A percentile compares a stretch with the other conserved stretches of the same genome.
Conservation (phyloP, 1,284 basidiomycete species). For the Leccinum huronense region DNA sequence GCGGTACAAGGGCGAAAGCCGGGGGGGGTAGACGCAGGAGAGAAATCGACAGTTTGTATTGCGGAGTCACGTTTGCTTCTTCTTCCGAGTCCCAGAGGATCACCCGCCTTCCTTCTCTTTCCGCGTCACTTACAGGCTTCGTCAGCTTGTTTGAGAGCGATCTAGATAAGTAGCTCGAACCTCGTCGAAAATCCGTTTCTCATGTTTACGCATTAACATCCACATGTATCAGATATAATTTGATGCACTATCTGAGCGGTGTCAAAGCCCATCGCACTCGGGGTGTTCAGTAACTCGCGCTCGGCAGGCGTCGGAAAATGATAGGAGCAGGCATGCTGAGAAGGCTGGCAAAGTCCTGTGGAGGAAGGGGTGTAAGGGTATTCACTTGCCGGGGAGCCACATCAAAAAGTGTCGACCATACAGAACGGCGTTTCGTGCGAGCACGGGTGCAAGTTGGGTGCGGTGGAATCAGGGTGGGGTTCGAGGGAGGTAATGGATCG, state of each 20-base stretch:
- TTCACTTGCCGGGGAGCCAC: slow-evolving; percentile 50
- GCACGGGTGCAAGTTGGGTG: slow-evolving; percentile 83
- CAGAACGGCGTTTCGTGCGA: slow-evolving; percentile 90
- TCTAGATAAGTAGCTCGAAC: slow-evolving; percentile 26
- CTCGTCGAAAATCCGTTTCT: slow-evolving; percentile 54
- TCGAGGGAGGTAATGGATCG: slow-evolving; percentile 13
- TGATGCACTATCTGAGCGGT: slow-evolving; percentile 94
- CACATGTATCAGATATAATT: slow-evolving; percentile 89
- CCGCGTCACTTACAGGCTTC: slow-evolving; percentile 26
- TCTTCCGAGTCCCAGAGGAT: slow-evolving; percentile 22
- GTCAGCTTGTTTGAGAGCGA: slow-evolving; percentile 30
- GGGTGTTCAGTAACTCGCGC: slow-evolving; percentile 72
- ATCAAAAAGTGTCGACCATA: slow-evolving; percentile 79
- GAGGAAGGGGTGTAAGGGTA: slow-evolving; percentile 42
- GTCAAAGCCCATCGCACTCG: slow-evolving; percentile 84
- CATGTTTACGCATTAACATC: slow-evolving; percentile 84
- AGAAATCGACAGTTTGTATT: slow-evolving; percentile 30
- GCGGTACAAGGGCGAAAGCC: slow-evolving; percentile 66
- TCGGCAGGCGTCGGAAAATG: slow-evolving; percentile 86
- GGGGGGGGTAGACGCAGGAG: slow-evolving; percentile 62
- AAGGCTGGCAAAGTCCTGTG: slow-evolving; percentile 70
- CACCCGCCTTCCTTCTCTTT: slow-evolving; percentile 35
- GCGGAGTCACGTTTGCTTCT: slow-evolving; percentile 24
- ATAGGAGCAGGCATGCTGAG: slow-evolving; percentile 71
- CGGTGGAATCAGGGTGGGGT: slow-evolving; percentile 49